phyloP scores from a whole-genome alignment of 2,329 filamentous ascomycete genomes.

The Diaporthe capsici region DNA sequence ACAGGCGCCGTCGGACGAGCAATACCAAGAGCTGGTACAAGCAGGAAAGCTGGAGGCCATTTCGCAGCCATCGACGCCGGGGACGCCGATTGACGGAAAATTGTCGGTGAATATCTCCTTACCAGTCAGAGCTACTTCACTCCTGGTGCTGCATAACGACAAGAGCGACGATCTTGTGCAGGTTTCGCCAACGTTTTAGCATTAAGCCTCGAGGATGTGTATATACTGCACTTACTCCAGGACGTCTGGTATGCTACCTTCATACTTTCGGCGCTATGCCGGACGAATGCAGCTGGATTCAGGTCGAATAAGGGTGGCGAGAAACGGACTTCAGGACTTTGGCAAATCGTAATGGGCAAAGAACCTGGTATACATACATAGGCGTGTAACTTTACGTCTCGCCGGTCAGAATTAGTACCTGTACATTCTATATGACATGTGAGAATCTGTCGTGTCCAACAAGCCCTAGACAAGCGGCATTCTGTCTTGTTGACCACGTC shows the following conservation, averaged over 20 bases:
- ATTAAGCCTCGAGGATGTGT: background rate
- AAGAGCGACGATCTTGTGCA: background rate
- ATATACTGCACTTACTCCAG: background rate
- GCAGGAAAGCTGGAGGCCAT: conserved; percentile 6
- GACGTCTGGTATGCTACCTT: background rate
- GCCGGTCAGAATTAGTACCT: background rate
- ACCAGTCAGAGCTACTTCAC: conserved; percentile 29
- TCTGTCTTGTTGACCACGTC: fast-evolving
- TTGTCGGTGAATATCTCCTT: background rate
- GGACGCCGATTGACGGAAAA: conserved; percentile 2
- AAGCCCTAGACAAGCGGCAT: background rate
- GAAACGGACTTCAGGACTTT: background rate
- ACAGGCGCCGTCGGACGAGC: conserved; percentile 25
- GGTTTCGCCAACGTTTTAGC: conserved; percentile 23
- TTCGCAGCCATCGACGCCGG: background rate
- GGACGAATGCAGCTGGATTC: background rate
- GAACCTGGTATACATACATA: background rate
- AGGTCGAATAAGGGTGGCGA: background rate
- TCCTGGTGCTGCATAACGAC: conserved; percentile 30
- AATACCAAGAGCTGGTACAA: conserved; percentile 17
- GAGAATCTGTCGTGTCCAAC: background rate
- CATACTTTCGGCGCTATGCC: background rate
- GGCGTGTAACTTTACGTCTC: too few relatives aligned
- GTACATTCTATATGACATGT: background rate
- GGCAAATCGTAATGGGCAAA: background rate